phyloP scores from a whole-genome alignment of 2,329 filamentous ascomycete species.

The Aspergillus persii region DNA sequence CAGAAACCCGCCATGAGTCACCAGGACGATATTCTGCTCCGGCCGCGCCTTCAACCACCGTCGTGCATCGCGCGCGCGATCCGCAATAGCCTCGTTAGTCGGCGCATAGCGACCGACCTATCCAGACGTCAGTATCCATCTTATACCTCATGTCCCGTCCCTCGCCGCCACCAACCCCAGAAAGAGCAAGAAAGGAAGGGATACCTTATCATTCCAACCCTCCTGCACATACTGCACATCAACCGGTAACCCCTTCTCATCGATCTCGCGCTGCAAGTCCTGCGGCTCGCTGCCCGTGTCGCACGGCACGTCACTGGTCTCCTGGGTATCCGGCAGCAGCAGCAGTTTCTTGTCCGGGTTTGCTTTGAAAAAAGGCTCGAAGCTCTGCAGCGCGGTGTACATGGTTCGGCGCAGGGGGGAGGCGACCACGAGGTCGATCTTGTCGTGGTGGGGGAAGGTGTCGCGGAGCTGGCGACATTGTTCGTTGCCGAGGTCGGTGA shows the following conservation, averaged over 20 bases:
- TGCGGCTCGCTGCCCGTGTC: conserved; percentile 66
- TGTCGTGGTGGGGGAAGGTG: conserved; percentile 63
- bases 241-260: conserved; percentile 51
- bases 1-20: conserved; percentile 79
- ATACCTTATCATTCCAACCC: conserved; percentile 70
- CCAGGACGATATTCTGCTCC: conserved; percentile 69
- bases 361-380: conserved; percentile 55
- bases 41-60: conserved; percentile 52
- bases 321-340: conserved; percentile 73
- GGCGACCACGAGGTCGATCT: conserved; percentile 69
- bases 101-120: conserved; percentile 47
- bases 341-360: conserved; percentile 54
- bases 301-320: conserved; percentile 71
- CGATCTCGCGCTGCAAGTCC: conserved; percentile 61
- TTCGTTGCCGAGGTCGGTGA: conserved; percentile 71
- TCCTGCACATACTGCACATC: conserved; percentile 62
- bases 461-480: conserved; percentile 67
- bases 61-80: conserved; percentile 61
- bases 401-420: conserved; percentile 80
- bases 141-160: neutral
- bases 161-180: neutral
- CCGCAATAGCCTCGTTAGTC: conserved; percentile 53
- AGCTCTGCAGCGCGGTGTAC: conserved; percentile 70
- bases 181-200: neutral
- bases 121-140: neutral